A percentile compares a stretch with the other conserved stretches of the same genome.
These are phyloP conservation scores for Acarospora socialis DNA, from an alignment of 2,329 filamentous ascomycete species.

Conservation along the genomic window DNA sequence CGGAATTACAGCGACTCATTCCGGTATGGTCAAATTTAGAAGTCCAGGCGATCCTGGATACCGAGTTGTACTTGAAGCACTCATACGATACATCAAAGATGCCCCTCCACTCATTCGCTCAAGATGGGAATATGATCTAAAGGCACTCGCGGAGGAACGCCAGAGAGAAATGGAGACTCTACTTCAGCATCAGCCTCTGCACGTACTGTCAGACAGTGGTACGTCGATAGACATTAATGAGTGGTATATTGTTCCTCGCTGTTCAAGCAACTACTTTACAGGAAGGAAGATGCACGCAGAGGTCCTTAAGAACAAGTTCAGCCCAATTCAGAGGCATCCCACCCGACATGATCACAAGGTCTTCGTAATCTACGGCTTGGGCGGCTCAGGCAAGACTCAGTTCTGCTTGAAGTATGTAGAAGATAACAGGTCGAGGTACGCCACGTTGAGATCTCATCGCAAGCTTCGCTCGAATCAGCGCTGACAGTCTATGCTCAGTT, in stretches of 20 bases:
- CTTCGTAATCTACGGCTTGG: conserved; percentile 24
- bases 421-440: conserved; percentile 21
- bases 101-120: conserved; percentile 11
- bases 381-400: conserved; percentile 29
- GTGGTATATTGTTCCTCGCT: conserved; percentile 16
- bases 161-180: conserved; percentile 14
- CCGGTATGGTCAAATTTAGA: conserved; percentile 16
- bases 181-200: conserved; percentile 7
- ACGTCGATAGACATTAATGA: conserved; percentile 10
- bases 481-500: conserved; percentile 13
- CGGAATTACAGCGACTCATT: conserved; percentile 17
- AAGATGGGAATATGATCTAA: conserved; percentile 12
- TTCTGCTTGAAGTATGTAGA: conserved; percentile 25
- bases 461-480: conserved; percentile 18
- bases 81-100: conserved; percentile 10
- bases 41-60: conserved; percentile 13
- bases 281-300: conserved; percentile 14
- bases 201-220: conserved; percentile 6
- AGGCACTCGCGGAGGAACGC: conserved; percentile 11
- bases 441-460: conserved; percentile 9
- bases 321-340: conserved; percentile 2
- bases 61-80: conserved; percentile 14
- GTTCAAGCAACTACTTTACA: conserved; percentile 16
- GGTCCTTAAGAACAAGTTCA: too few relatives aligned
- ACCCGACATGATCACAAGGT: conserved; percentile 16